These are phyloP conservation scores for Spiromastix sp. DNA, from an alignment of 2,329 filamentous ascomycete species.

Conservation along the genomic window DNA sequence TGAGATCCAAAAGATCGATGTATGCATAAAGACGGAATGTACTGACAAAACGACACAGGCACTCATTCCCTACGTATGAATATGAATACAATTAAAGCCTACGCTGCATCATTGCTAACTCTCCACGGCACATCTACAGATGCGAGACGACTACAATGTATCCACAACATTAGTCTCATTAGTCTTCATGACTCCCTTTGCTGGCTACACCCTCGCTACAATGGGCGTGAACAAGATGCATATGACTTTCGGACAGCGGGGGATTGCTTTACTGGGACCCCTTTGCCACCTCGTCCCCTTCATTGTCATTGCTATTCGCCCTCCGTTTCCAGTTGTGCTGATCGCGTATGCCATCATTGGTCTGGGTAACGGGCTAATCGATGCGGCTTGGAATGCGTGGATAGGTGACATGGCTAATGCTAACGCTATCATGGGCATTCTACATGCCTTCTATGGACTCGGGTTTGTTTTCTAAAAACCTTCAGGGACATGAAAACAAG, in stretches of 20 bases:
- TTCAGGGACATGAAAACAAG: conserved; percentile 22
- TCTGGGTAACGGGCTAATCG: conserved; percentile 54
- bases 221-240: conserved; percentile 33
- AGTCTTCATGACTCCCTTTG: conserved; percentile 36
- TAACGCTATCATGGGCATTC: conserved; percentile 59
- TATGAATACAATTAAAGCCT: too few species aligned
- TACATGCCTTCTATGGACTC: conserved; percentile 59
- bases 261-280: conserved; percentile 57
- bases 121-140: conserved; percentile 15
- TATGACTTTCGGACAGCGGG: conserved; percentile 49
- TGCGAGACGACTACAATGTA: conserved; percentile 34
- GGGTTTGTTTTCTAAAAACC: too few species aligned
- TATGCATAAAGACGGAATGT: too few species aligned
- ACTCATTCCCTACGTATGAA: conserved; percentile 38
- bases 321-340: conserved; percentile 55
- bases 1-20: conserved; percentile 20
- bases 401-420: conserved; percentile 60
- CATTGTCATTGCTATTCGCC: conserved; percentile 53
- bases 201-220: conserved; percentile 34
- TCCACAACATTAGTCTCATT: conserved; percentile 28
- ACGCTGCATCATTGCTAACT: not conserved
- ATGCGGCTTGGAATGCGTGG: conserved; percentile 45
- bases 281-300: conserved; percentile 54
- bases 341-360: conserved; percentile 54
- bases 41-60: conserved; percentile 21